Base-by-base conservation (phyloP, 1,284 basidiomycete species). In the Rhodotorula sp. region DNA sequence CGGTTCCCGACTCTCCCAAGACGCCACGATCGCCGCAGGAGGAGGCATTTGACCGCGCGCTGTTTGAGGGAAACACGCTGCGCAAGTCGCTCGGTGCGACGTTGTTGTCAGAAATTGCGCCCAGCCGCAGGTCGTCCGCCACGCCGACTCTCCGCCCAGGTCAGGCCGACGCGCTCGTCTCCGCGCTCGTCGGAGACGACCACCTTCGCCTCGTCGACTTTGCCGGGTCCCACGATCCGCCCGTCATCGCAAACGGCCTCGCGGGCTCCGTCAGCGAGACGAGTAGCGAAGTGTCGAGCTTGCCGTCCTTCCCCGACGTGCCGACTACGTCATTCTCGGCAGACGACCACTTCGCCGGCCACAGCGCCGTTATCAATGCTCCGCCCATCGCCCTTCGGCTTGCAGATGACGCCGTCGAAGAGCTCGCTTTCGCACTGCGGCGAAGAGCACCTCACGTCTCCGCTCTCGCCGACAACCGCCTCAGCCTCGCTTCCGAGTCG, bases 231-330 rank as follows among this genome's bases (percentile, higher is more conserved):
- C 9, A 44, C 39, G 39, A 44, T 44, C 39, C 39, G 39, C 39
- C 39, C 13, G 39, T 44, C 39, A 15, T 49, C n/a, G 54, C 36
- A 7, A 48, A 49, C 62, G 62, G 62, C 4, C 48, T 68, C 15
- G 60, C 62, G 1, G 52, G 62, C 8, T 68, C 67, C 27, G 51
- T 51, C 30, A 64, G 62, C 47, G 55, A 59, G 24, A 64, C 58
- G 24, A 19, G 39, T 20, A 68, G 67, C 58, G 58, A 68, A 27
- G 48, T 68, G 5, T 68, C 67, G 36, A 56, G 55, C 30, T 22
- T 68, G 29, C 67, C 67, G 20, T 39, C 59, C 20, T 68, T 68
- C 44, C 67, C 67, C 3, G 67, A 68, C 49, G 67, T 68, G 2
- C 24, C 52, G 20, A 60, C n/a, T 19, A 48, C 54, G 10, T 51